phyloP scores from a whole-genome alignment of 129 eudicot genomes.

The Mikania micrantha region DNA sequence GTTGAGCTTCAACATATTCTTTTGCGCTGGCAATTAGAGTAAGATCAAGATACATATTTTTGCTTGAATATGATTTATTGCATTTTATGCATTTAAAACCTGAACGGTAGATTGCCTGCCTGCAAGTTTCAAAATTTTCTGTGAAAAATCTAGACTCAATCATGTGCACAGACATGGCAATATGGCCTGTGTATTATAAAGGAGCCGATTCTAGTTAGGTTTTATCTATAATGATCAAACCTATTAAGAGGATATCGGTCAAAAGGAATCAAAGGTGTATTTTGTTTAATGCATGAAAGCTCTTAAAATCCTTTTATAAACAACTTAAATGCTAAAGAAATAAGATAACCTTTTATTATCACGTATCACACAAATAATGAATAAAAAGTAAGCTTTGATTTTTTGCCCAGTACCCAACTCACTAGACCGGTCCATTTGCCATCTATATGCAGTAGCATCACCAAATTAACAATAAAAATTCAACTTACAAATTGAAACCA shows the following conservation, averaged over 20 bases:
- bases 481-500: slow-evolving; percentile 90
- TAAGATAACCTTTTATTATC: background rate
- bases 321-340: background rate
- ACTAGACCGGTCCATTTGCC: background rate
- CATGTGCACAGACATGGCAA: background rate
- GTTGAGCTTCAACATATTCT: slow-evolving; percentile 66
- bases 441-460: background rate
- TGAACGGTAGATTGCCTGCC: slow-evolving; percentile 90
- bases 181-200: background rate
- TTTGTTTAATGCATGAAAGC: background rate
- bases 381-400: background rate
- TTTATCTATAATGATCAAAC: background rate
- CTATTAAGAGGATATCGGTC: background rate
- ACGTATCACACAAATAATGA: background rate
- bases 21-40: slow-evolving; percentile 82
- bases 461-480: background rate
- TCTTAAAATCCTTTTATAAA: background rate
- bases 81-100: slow-evolving; percentile 72
- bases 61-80: slow-evolving; percentile 89
- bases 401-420: background rate
- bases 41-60: slow-evolving; percentile 82
- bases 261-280: background rate
- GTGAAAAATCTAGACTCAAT: slow-evolving; percentile 2
- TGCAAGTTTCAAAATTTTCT: slow-evolving; percentile 22
- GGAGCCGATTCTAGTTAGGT: background rate